Percentiles rank a stretch among this genome's conserved stretches.
phyloP scores from a whole-genome alignment of 345 rosid genomes.

The Eucalyptus polybractea region DNA sequence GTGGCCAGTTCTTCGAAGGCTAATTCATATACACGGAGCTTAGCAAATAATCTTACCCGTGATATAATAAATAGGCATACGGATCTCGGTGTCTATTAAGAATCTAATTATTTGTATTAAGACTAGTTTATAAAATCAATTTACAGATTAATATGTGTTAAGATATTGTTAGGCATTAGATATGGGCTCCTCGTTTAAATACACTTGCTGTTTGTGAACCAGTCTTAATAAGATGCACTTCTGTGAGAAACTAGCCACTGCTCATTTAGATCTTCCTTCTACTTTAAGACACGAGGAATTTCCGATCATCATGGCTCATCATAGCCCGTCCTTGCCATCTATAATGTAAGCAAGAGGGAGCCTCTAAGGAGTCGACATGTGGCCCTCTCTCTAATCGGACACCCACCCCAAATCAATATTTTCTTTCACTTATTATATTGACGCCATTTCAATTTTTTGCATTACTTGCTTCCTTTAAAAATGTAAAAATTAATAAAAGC shows the following conservation, averaged over 20 bases:
- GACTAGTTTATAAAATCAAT: neutral
- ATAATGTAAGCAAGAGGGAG: neutral
- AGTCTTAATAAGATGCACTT: neutral
- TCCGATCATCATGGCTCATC: neutral
- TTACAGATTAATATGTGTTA: neutral
- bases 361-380: too few species aligned
- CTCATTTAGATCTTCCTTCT: neutral
- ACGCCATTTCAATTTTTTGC: neutral
- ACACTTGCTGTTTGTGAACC: neutral
- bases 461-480: neutral
- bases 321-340: neutral
- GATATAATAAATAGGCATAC: neutral
- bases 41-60: neutral
- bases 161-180: neutral
- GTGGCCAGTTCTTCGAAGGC: neutral
- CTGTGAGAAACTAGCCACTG: neutral
- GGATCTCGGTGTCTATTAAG: neutral
- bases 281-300: neutral
- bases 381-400: too few species aligned
- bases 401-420: too few species aligned
- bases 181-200: neutral
- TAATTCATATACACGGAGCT: neutral
- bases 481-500: neutral
- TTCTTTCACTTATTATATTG: neutral
- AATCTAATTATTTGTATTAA: neutral